Evolutionary conservation across 805 yeast species (phyloP), one percentile per base, ranked within the genome.

Genomic region (Candida germanica): DNA sequence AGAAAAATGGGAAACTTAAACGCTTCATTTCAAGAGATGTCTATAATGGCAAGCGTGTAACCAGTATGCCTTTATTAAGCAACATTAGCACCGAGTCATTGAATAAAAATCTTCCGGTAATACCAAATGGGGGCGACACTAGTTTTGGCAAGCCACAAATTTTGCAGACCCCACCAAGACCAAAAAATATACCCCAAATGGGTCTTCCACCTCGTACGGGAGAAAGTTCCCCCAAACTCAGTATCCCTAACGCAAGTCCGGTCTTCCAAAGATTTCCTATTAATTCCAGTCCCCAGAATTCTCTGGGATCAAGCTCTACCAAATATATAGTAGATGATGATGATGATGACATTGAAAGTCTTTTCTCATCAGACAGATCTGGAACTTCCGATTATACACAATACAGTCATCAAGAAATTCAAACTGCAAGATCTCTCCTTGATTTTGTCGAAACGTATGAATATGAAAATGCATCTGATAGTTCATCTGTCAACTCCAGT

Each of bases 1-100:
- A 39, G 36, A 9, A 39, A 23, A 49, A 47, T 12, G 61, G 62
- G 6, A 39, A 33, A 21, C 41, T 57, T 30, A 46, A 44, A 29
- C 46, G 50, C 21, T 51, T 47, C 28, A 33, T 43, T 8, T 36
- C 47, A 12, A 26, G 24, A 10, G 19, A 39, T n/a, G 11, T 16
- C 11, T 3, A 12, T 5, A 18, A 9, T 4, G 28, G 30, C 6
- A 30, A 31, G 11, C 36, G 48, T 22, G 35, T 41, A 6, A 26
- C 30, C 1, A 39, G 44, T 35, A 38, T 44, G 44, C 48, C 48
- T 5, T 10, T 44, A 26, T 20, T 38, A 13, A 37, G 26, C 10
- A 21, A 11, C 11, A 20, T 20, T 10, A 36, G 31, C 19, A 10
- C 31, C 11, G 28, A 28, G 10, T 34, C 37, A 5, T 22, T 28